Evolutionary conservation across 495 filamentous ascomycete genomes (phyloP).

Genomic region (Hamigera avellanea): DNA sequence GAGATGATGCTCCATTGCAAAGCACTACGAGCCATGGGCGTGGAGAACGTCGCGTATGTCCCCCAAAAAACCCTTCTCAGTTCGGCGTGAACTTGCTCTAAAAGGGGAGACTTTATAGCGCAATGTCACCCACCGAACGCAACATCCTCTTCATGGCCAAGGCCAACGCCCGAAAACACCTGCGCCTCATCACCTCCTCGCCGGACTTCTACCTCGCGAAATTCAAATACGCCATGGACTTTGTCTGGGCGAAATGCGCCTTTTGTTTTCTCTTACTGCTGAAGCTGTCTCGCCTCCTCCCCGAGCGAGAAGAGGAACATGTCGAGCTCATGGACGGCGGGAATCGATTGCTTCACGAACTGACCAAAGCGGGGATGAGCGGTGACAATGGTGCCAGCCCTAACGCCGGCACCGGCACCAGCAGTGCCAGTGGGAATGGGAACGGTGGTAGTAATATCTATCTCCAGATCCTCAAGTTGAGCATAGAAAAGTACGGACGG

Average conservation of each 20-base stretch:
- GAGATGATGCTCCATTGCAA: constrained; percentile 40
- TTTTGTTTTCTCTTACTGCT: constrained; percentile 41
- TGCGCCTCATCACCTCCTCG: constrained; percentile 29
- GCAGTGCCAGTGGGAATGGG: too few relatives aligned
- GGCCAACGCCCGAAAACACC: constrained; percentile 34
- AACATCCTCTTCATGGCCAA: constrained; percentile 34
- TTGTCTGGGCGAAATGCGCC: constrained; percentile 44
- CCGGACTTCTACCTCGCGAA: constrained; percentile 35
- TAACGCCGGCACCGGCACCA: constrained; percentile 5
- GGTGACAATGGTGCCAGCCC: constrained; percentile 6
- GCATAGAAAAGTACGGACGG: constrained; percentile 37
- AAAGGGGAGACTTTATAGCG: constrained; percentile 5
- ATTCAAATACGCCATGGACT: constrained; percentile 42
- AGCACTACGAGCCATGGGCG: constrained; percentile 33
- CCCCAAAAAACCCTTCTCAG: not conserved
- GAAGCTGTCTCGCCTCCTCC: constrained; percentile 36
- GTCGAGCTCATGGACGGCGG: constrained; percentile 30
- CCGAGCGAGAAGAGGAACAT: constrained; percentile 25
- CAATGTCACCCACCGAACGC: constrained; percentile 30
- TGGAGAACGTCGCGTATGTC: constrained; percentile 33
- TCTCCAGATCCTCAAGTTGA: constrained; percentile 27
- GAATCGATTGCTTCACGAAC: constrained; percentile 28
- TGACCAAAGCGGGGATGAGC: constrained; percentile 21
- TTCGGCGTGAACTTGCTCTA: not conserved
- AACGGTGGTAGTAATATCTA: constrained; percentile 31